Evolutionary conservation across 306 rosid genomes (phyloP), one percentile per base, ranked within the genome.

Genomic region (Gastrolobium villosum): DNA sequence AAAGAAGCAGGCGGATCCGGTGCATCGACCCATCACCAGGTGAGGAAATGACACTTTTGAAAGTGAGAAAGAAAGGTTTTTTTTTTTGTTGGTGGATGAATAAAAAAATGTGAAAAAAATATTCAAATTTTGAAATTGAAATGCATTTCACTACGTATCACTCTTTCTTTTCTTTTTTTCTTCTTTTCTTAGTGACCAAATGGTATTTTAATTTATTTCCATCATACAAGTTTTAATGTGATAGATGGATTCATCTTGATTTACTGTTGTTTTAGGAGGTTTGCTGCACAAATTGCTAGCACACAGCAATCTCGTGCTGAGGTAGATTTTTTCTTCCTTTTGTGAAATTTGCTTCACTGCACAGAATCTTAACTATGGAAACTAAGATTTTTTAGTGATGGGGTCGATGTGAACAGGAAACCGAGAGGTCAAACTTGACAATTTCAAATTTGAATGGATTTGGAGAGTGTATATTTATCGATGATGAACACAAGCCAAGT

Each of bases 1-100:
- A 64, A 95, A 95, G 86, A 92, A 95, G 89, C 98, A 91, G 82
- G 99, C 87, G 43, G 96, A 91, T 89, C 97, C 90, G 57, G 90
- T 74, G 4, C 97, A 91, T 80, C 88, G 99, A 70, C 99, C 98
- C 36, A 93, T 95, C 79, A 93, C 98, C 13, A 87, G 99, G 98
- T 93, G 40, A 40, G 90, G 66, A 45, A 71, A 63, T 9, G 28
- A 9, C 49, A 44, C 69, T 11, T 70, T 80, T 45, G 5, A 4
- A 0, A 1, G 40, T 54, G 46, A 74, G 7, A 31, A 34, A 20
- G 26, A 20, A 20, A 20, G 26, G 14, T 59, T 71, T 41, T 2
- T 20, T 30, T 40, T 54, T 39, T 50, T 56, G 79, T 36, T 37
- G 65, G 36, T 7, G 28, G 39, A 49, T 63, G 34, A 66, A 37